Evolutionary conservation across 805 yeast species (phyloP), one percentile per base, ranked within the genome.

Genomic region (Kuraishia piskuri): DNA sequence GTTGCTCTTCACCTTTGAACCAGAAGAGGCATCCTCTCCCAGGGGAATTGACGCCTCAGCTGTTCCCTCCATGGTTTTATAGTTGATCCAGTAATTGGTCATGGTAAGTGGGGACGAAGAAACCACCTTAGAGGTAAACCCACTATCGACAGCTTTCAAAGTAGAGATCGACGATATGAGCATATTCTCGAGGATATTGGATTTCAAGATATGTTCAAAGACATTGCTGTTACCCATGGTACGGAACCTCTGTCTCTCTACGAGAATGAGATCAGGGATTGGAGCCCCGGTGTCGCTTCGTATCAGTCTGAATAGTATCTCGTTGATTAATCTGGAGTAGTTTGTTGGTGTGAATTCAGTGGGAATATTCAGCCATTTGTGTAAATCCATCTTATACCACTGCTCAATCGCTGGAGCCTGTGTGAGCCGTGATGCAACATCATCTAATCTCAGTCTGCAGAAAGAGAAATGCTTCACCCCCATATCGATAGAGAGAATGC

Each of bases 231-330:
- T 68, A 0, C 84, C 78, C 57, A 65, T 66, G 0, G 80, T 71
- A 50, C 88, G 69, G 46, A 76, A 69, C 45, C 88, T 60, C 61
- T 84, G 89, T 54, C 81, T 61, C 59, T 84, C 89, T 2, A 83
- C 66, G 10, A 82, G 59, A 2, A 79, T 70, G 2, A 73, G 61
- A 54, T 75, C 75, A 0, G 81, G 77, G 0, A 55, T 26, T 12
- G 22, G 23, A 10, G 25, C 22, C 7, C 31, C 37, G 5, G 7
- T n/a, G 8, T 46, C 31, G 14, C 48, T 22, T 52, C 56, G 58
- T 36, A 64, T 59, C 45, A 61, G 54, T 3, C 56, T 56, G 36
- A 56, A 63, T 17, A 59, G 56, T 40, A 60, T 47, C 12, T 52
- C 51, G 31, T 55, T 52, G 17, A 66, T 51, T 3, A 69, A 58